Conservation (phyloP, 2,329 filamentous ascomycete species). For the Diaporthe sp. region DNA sequence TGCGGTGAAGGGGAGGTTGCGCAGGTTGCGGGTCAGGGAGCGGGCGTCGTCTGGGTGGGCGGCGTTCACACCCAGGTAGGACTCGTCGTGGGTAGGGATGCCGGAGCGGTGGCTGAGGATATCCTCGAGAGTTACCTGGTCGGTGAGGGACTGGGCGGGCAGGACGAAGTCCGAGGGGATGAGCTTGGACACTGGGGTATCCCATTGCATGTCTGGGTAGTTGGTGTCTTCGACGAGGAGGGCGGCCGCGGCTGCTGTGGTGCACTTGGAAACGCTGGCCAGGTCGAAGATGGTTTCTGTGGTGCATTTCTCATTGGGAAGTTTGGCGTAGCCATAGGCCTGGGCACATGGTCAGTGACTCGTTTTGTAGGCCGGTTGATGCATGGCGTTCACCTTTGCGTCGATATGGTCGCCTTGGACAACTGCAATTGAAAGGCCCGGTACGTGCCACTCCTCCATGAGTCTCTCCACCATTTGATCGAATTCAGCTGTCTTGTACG, state of each 20-base stretch:
- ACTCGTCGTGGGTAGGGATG: conserved; percentile 28
- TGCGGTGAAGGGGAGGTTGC: conserved; percentile 11
- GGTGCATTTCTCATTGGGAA: neutral
- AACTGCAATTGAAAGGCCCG: conserved; percentile 22
- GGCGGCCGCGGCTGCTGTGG: conserved; percentile 17
- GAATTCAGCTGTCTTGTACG: conserved; percentile 13
- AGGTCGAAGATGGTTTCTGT: conserved; percentile 17
- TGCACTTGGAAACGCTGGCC: conserved; percentile 16
- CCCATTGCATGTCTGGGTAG: conserved; percentile 1
- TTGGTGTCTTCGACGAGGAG: conserved; percentile 13
- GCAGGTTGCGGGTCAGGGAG: conserved; percentile 24
- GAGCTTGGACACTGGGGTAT: conserved; percentile 1
- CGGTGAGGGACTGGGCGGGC: neutral
- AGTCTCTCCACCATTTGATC: conserved; percentile 11
- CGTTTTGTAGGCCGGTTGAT: no score
- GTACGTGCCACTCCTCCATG: conserved; percentile 17
- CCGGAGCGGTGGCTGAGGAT: conserved; percentile 30
- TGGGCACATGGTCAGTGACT: neutral
- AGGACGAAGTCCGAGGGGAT: conserved; percentile 10
- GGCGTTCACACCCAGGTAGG: conserved; percentile 18
- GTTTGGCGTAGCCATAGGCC: conserved; percentile 5
- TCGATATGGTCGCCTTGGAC: conserved; percentile 6
- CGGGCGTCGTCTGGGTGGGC: conserved; percentile 3
- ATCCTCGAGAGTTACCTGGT: conserved; percentile 15
- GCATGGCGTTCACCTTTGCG: neutral